Conservation (phyloP, 768 basidiomycete species). For the Cubamyces lactineus region DNA sequence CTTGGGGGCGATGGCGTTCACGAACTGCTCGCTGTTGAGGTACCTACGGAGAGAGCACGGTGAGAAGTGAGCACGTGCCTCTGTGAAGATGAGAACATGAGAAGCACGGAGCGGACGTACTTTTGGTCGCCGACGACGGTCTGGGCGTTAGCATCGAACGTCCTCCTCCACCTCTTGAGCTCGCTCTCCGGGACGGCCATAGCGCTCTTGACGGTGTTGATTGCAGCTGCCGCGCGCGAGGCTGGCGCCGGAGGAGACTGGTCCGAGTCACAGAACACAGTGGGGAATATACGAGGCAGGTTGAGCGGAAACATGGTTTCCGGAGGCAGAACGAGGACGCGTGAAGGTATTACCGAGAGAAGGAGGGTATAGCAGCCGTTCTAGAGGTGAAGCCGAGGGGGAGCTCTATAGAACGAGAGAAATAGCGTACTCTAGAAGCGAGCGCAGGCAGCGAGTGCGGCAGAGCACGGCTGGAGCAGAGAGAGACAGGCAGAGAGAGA, state of each 20-base stretch:
- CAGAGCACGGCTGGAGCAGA: constrained; percentile 4
- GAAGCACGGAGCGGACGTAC: constrained; percentile 48
- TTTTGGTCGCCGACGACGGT: constrained; percentile 73
- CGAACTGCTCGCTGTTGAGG: constrained; percentile 85
- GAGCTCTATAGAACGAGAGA: constrained; percentile 27
- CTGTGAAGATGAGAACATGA: too few species aligned
- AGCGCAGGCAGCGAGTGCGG: constrained; percentile 1
- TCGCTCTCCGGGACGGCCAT: constrained; percentile 80
- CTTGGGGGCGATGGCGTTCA: constrained; percentile 91
- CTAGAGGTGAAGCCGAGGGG: constrained; percentile 19
- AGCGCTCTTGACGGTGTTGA: constrained; percentile 68
- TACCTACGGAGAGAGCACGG: constrained; percentile 53
- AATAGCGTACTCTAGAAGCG: constrained; percentile 33
- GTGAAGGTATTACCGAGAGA: constrained; percentile 20
- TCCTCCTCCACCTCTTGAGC: constrained; percentile 84
- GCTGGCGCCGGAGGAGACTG: constrained; percentile 45
- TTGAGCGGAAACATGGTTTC: constrained; percentile 32
- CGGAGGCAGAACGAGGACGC: constrained; percentile 6
- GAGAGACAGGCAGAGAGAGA: neutral
- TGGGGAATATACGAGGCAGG: constrained; percentile 49
- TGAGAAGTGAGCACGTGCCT: neutral
- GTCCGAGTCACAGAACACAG: constrained; percentile 56
- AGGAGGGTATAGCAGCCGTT: constrained; percentile 28
- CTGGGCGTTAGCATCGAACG: constrained; percentile 85
- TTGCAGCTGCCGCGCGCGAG: constrained; percentile 47